Base-by-base conservation (phyloP, 441 rosid genomes). In the Cnidoscolus chayamansa region DNA sequence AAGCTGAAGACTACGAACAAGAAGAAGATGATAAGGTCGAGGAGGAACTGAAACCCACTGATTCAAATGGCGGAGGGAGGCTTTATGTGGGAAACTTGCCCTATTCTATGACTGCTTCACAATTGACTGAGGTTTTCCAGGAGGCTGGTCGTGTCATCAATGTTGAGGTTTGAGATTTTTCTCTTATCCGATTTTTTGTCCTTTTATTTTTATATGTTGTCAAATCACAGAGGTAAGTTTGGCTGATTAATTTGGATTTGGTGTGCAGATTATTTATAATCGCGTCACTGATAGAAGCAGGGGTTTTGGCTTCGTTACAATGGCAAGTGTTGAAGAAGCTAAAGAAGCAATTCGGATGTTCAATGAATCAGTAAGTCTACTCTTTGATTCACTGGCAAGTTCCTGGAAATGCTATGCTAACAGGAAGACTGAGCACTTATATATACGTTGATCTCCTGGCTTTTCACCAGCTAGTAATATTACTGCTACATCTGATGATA, bases 281-380 rank as follows among this genome's bases (percentile, higher is more conserved):
- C 84, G 91, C 77, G 91, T 86, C 12, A 92, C 94, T 4, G 94
- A 90, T 72, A 86, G 98, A 84, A 92, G 99, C 92, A 90, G 99
- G 75, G 99, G 97, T 9, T 94, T 94, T 77, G 98, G 85, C 11
- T 92, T 94, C 74, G 92, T 92, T 10, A 84, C 94, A 3, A 89
- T 94, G 99, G 91, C 65, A 66, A 86, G 77, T 75, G 74, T 81
- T 54, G 90, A 90, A 65, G 94, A 92, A 81, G 99, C 98, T 66
- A 83, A 90, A 67, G 87, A 89, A 68, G 97, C 98, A 2, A 94
- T 92, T 73, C 81, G 83, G 60, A 76, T 85, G 89, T 86, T 89
- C 72, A 85, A 90, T 84, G 90, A 88, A 80, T 84, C 97, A 59
- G 97, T 92, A 77, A 86, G 97, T 83, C 62, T 78, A 51, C 25